phyloP scores from a whole-genome alignment of 2,329 filamentous ascomycete genomes.

The Gliomastix tumulicola region DNA sequence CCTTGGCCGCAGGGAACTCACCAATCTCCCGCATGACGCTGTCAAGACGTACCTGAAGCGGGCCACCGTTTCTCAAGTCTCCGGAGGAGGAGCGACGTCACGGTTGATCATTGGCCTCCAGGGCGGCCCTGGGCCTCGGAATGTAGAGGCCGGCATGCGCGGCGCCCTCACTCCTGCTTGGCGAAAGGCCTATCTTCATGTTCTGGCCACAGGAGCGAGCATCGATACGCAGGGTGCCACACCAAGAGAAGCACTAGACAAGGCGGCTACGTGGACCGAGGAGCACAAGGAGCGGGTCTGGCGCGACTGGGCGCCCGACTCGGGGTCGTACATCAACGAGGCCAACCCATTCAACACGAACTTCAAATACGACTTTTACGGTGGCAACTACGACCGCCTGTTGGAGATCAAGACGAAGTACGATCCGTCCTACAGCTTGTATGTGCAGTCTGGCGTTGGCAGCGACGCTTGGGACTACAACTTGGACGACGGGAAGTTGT shows the following conservation, averaged over 20 bases:
- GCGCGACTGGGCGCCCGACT: conserved; percentile 6
- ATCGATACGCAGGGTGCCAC: not conserved
- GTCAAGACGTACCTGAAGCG: conserved; percentile 5
- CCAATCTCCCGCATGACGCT: conserved; percentile 1
- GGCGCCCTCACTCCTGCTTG: conserved; percentile 5
- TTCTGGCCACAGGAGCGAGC: conserved; percentile 2
- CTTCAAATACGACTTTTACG: conserved; percentile 2
- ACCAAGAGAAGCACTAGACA: not conserved
- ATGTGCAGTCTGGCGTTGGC: conserved; percentile 6
- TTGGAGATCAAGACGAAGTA: conserved; percentile 2
- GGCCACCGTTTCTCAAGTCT: conserved; percentile 1
- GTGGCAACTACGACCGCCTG: not conserved
- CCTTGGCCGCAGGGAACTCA: conserved; percentile 8
- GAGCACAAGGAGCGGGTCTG: conserved; percentile 5
- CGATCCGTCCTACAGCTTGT: conserved; percentile 7
- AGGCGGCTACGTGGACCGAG: conserved; percentile 3
- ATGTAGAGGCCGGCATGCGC: conserved; percentile 2
- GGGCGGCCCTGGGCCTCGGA: conserved; percentile 4
- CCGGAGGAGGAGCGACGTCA: not conserved
- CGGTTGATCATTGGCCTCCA: conserved; percentile 7
- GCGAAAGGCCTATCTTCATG: conserved; percentile 5
- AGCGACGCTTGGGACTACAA: conserved; percentile 8
- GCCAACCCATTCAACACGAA: conserved; percentile 21
- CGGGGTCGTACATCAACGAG: conserved; percentile 27
- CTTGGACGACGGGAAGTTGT: not conserved